Conservation (phyloP, 2,329 filamentous ascomycete species). For the Neonectria coccinea region DNA sequence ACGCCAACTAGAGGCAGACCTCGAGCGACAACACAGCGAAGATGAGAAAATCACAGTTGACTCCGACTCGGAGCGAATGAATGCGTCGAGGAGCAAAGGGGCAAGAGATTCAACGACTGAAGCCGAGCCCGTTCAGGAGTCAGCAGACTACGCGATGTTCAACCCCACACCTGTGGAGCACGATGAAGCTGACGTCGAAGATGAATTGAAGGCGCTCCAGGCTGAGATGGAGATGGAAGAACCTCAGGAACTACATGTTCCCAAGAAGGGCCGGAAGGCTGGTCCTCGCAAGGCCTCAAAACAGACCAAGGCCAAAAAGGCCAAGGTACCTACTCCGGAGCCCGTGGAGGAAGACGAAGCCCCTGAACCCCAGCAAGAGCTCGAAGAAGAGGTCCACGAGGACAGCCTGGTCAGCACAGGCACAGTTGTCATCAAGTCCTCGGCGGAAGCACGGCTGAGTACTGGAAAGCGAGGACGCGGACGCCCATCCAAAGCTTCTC, state of each 20-base stretch:
- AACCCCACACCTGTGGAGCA: constrained; percentile 59
- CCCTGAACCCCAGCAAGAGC: constrained; percentile 23
- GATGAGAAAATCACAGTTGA: constrained; percentile 62
- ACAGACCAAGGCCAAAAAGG: constrained; percentile 61
- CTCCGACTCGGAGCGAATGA: constrained; percentile 59
- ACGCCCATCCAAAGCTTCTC: constrained; percentile 47
- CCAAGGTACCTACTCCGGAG: constrained; percentile 50
- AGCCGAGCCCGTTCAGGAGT: constrained; percentile 44
- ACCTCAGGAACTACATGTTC: constrained; percentile 55
- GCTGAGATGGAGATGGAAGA: constrained; percentile 60
- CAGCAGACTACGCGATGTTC: constrained; percentile 63
- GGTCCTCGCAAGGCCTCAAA: constrained; percentile 65
- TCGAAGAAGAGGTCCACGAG: constrained; percentile 47
- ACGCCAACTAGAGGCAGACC: constrained; percentile 72
- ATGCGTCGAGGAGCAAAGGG: constrained; percentile 46
- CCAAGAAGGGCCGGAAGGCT: constrained; percentile 67
- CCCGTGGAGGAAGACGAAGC: constrained; percentile 40
- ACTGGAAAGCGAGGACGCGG: constrained; percentile 46
- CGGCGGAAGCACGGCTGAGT: constrained; percentile 35
- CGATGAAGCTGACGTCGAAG: constrained; percentile 63
- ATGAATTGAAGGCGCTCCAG: constrained; percentile 63
- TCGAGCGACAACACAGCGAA: constrained; percentile 67
- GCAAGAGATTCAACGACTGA: constrained; percentile 47
- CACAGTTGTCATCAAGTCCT: constrained; percentile 56
- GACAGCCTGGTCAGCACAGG: constrained; percentile 56